Conservation (phyloP, 83 land plant species). For the Thuja plicata region DNA sequence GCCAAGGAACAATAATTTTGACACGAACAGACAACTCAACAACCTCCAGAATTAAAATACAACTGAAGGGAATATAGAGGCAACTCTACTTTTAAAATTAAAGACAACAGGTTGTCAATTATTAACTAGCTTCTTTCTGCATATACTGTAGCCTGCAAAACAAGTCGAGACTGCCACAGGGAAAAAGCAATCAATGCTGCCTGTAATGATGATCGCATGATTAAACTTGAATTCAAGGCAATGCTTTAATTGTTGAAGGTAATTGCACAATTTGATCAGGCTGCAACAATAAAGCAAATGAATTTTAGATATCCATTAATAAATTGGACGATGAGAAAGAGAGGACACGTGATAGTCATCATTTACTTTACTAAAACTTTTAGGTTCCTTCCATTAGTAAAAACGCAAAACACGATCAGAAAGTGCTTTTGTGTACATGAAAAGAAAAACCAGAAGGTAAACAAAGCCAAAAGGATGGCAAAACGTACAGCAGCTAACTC, state of each 20-base stretch:
- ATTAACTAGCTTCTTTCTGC: conserved; percentile 6
- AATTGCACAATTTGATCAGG: background rate
- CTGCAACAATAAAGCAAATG: conserved; percentile 13
- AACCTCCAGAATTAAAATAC: background rate
- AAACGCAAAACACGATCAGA: background rate
- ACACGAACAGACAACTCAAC: background rate
- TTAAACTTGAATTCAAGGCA: conserved; percentile 7
- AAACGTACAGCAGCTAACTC: conserved; percentile 78
- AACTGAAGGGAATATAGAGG: background rate
- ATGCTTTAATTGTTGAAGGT: background rate
- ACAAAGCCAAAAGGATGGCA: background rate
- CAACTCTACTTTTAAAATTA: background rate
- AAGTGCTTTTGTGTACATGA: background rate
- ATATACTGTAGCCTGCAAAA: conserved; percentile 6
- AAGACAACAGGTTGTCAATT: background rate
- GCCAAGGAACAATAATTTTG: background rate
- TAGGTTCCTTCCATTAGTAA: background rate
- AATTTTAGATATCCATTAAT: background rate
- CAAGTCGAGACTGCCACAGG: background rate
- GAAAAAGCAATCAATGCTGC: background rate
- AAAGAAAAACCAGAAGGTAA: conserved; percentile 1
- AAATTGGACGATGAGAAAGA: background rate
- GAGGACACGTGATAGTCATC: background rate
- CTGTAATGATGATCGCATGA: background rate
- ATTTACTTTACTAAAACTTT: background rate